Evolutionary conservation across 805 yeast genomes (phyloP), one percentile per base, ranked within the genome.

Genomic region (Teunomyces atbi): DNA sequence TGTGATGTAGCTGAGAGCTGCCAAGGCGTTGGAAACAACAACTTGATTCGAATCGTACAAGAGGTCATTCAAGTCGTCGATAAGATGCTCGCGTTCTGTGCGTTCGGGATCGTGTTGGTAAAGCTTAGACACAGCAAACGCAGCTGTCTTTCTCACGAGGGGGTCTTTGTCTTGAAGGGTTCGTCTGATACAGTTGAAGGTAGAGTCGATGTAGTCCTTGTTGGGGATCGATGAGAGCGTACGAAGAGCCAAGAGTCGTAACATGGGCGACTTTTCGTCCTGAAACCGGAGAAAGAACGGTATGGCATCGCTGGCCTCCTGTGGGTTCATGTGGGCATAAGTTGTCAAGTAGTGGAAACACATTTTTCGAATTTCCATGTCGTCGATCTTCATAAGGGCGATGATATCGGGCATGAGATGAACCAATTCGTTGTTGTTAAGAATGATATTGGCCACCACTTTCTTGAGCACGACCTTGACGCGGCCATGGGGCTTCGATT

Each of bases 361-460:
- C 69, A 89, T 73, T 50, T 51, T 53, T 6, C 57, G 41, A 27
- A 51, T 53, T 15, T 48, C 55, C 27, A 51, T 37, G 26, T 51
- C 53, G 21, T 51, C 57, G 8, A 51, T 46, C 41, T 45, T 52
- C 42, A 49, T 41, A 11, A 51, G 43, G 5, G 48, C 39, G 13
- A 49, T 46, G 23, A 53, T 40, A n/a, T 47, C 95, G 1, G 83
- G 82, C 57, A 84, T 78, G 45, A 92, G 61, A 15, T 68, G 62
- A 8, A 81, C 73, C 79, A 90, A 80, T 59, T 92, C 97, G 46
- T 77, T 77, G 62, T 88, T 89, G 42, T 90, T 89, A 65, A 89
- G 74, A 5, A 95, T 84, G 64, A 89, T 77, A 64, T 90, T 91
- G 36, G 96, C 92, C 6, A 91, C 74, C 21, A 89, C 77, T 57